Percentiles rank a stretch among this genome's conserved stretches.
Conservation (phyloP, 2,329 filamentous ascomycete genomes). For the Aphanoascus verrucosus region DNA sequence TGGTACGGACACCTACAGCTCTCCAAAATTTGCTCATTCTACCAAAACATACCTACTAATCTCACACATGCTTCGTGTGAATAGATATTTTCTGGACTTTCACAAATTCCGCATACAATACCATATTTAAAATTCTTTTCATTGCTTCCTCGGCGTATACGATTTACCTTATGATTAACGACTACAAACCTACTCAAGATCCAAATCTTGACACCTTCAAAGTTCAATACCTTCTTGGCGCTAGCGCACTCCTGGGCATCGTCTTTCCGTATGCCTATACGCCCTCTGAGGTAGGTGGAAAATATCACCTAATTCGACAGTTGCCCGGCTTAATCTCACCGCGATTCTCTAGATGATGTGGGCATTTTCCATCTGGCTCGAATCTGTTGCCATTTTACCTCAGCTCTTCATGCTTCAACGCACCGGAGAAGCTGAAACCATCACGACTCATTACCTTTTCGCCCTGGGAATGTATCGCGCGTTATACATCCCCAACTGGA, state of each 20-base stretch:
- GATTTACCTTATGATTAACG: constrained; percentile 94
- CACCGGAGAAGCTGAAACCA: constrained; percentile 97
- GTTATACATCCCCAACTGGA: constrained; percentile 97
- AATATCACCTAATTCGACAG: neutral
- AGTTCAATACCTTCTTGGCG: constrained; percentile 83
- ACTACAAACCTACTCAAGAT: constrained; percentile 95
- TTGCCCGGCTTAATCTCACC: neutral
- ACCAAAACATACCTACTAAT: neutral
- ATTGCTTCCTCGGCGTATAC: constrained; percentile 84
- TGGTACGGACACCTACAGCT: constrained; percentile 41
- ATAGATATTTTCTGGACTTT: constrained; percentile 77
- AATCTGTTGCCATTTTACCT: constrained; percentile 89
- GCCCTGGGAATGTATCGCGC: constrained; percentile 84
- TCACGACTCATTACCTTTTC: constrained; percentile 95
- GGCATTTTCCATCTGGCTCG: constrained; percentile 97
- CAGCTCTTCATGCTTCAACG: constrained; percentile 97
- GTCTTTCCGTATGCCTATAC: constrained; percentile 80
- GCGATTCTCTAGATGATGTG: constrained; percentile 59
- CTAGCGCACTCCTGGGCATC: constrained; percentile 65
- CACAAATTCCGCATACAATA: constrained; percentile 77
- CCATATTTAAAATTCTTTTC: constrained; percentile 92
- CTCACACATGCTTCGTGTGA: neutral
- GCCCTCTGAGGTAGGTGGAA: constrained; percentile 47
- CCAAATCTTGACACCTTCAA: constrained; percentile 96
- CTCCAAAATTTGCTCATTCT: constrained; percentile 2